These are phyloP conservation scores for Trichoderma semiorbis DNA, from an alignment of 2,329 filamentous ascomycete genomes.

Conservation along the genomic window DNA sequence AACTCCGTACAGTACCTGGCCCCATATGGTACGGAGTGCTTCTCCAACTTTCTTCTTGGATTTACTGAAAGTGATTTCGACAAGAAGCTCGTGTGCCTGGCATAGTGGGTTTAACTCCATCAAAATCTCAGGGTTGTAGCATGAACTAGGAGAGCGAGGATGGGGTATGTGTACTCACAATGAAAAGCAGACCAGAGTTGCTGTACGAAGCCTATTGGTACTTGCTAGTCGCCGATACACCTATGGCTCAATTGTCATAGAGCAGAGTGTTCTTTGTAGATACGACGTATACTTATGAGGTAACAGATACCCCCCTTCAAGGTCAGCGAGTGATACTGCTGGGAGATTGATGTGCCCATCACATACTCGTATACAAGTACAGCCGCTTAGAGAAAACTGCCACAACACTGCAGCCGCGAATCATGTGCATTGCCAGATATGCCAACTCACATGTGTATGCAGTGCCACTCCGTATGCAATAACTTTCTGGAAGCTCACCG, in stretches of 20 bases:
- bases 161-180: not conserved
- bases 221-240: not conserved
- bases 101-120: not conserved
- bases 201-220: not conserved
- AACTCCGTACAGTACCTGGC: not conserved
- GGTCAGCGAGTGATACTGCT: not conserved
- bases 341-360: not conserved
- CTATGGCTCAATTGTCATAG: not conserved
- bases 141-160: not conserved
- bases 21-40: not conserved
- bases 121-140: not conserved
- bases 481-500: constrained; percentile 9
- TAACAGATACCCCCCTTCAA: not conserved
- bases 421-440: not conserved
- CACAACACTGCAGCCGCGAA: not conserved
- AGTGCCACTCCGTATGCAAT: not conserved
- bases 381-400: not conserved
- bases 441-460: not conserved
- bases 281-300: not conserved
- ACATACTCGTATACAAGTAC: not conserved
- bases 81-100: not conserved
- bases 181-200: not conserved
- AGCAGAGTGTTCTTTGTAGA: not conserved
- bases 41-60: not conserved
- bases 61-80: not conserved